phyloP scores from a whole-genome alignment of 2,329 filamentous ascomycete genomes.

The Didymella pinodella region DNA sequence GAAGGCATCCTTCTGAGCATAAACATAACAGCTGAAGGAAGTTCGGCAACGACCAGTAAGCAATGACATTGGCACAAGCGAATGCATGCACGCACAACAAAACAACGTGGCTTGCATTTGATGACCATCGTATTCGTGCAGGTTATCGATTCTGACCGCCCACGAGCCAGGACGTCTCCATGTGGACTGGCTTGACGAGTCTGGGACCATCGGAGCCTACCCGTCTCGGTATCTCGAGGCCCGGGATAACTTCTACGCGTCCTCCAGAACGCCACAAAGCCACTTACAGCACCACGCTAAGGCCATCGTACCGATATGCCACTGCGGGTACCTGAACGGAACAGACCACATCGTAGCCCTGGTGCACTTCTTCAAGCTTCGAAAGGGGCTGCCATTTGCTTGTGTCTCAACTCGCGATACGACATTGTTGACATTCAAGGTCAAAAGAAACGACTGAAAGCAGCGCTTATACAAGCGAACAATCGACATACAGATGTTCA shows the following conservation, averaged over 20 bases:
- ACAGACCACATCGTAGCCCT: constrained; percentile 3
- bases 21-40: constrained; percentile 1
- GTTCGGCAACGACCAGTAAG: neutral
- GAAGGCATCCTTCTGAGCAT: neutral
- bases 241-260: constrained; percentile 11
- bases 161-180: constrained; percentile 11
- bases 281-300: constrained; percentile 9
- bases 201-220: constrained; percentile 8
- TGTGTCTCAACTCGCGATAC: neutral
- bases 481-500: no score
- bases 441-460: neutral
- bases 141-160: constrained; percentile 19
- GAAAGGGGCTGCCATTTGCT: neutral
- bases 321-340: constrained; percentile 15
- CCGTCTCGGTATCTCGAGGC: constrained; percentile 8
- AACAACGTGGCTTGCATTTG: constrained; percentile 13
- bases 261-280: constrained; percentile 18
- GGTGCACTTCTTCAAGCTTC: neutral
- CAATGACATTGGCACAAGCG: neutral
- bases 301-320: constrained; percentile 5
- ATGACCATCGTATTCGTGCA: constrained; percentile 15
- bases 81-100: constrained; percentile 7
- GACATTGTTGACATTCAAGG: neutral
- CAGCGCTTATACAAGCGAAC: neutral
- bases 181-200: constrained; percentile 12